phyloP scores from a whole-genome alignment of 2,329 filamentous ascomycete genomes.

The Apiospora arundinis region DNA sequence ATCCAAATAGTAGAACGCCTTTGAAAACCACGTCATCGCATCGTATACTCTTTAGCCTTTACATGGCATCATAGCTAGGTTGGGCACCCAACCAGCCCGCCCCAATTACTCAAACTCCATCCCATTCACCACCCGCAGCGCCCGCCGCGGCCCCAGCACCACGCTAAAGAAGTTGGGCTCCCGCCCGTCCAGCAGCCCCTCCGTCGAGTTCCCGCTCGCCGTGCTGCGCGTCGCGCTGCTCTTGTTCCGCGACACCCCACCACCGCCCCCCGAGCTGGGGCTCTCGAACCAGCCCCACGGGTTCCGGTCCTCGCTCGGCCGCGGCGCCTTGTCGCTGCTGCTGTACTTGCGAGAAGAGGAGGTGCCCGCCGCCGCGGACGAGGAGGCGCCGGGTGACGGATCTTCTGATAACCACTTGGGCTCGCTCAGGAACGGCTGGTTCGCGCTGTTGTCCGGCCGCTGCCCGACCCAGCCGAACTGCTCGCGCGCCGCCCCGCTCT shows the following conservation, averaged over 20 bases:
- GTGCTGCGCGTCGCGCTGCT: constrained; percentile 45
- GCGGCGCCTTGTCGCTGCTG: constrained; percentile 24
- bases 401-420: constrained; percentile 34
- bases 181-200: constrained; percentile 50
- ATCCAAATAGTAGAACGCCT: background rate
- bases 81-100: too few species aligned
- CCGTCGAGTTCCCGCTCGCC: constrained; percentile 43
- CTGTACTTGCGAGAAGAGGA: background rate
- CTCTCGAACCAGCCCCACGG: constrained; percentile 34
- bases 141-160: constrained; percentile 70
- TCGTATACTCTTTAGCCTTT: constrained; percentile 26
- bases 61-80: too few species aligned
- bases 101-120: constrained; percentile 41
- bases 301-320: constrained; percentile 38
- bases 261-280: constrained; percentile 29
- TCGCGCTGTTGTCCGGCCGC: background rate
- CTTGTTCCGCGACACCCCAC: constrained; percentile 34
- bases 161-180: constrained; percentile 77
- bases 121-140: constrained; percentile 71
- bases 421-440: constrained; percentile 28
- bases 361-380: background rate
- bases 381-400: constrained; percentile 30
- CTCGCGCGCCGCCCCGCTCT: constrained; percentile 26
- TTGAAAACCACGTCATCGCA: background rate
- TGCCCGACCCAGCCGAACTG: constrained; percentile 29